Percentiles rank a stretch among this genome's conserved stretches.
Conservation (phyloP, 352 stramenopile species). For the Globisporangium abappressorium region DNA sequence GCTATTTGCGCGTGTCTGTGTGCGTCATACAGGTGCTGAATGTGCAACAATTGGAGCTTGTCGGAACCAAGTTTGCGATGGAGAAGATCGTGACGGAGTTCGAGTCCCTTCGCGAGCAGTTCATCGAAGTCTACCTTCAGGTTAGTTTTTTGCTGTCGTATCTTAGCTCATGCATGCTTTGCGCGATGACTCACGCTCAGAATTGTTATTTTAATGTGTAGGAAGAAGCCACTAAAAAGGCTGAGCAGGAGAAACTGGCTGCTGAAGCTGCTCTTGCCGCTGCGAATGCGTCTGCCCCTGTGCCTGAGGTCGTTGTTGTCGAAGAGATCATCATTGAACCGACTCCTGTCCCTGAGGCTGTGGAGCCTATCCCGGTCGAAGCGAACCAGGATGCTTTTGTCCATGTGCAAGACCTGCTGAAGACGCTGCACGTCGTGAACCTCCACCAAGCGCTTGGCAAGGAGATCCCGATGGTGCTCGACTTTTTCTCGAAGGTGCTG, state of each 20-base stretch:
- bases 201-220: conserved; percentile 6
- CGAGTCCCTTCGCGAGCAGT: conserved; percentile 75
- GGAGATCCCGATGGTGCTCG: conserved; percentile 76
- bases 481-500: conserved; percentile 84
- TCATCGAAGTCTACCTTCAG: conserved; percentile 56
- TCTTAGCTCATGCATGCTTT: not conserved
- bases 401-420: conserved; percentile 66
- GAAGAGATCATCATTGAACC: not conserved
- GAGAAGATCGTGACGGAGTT: conserved; percentile 78
- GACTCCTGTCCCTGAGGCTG: conserved; percentile 11
- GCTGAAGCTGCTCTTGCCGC: not conserved
- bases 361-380: conserved; percentile 14
- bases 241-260: conserved; percentile 13
- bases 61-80: conserved; percentile 54
- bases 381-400: conserved; percentile 31
- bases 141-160: conserved; percentile 11
- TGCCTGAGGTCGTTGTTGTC: conserved; percentile 1
- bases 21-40: conserved; percentile 43
- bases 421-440: conserved; percentile 78
- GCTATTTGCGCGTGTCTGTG: not conserved
- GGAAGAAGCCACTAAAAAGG: conserved; percentile 41
- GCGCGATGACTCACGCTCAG: not conserved
- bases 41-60: conserved; percentile 71
- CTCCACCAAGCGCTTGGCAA: conserved; percentile 66
- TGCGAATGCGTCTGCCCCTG: conserved; percentile 15